phyloP scores from a whole-genome alignment of 495 filamentous ascomycete genomes.

The Opeltia flavorubescens region DNA sequence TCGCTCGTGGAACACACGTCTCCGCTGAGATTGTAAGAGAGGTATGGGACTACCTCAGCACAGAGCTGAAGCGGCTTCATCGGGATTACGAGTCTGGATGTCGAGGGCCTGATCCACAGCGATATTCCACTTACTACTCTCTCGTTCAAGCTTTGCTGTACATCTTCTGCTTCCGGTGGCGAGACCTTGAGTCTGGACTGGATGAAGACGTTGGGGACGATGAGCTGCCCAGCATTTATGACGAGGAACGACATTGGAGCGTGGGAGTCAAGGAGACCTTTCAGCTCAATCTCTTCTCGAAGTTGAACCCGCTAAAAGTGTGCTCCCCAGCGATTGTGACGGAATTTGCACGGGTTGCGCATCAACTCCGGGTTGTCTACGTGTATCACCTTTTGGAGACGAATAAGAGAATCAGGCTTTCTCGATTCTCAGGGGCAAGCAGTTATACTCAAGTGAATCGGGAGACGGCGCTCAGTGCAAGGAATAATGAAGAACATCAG shows the following conservation, averaged over 20 bases:
- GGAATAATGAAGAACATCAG: conserved; percentile 46
- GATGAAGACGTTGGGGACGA: conserved; percentile 34
- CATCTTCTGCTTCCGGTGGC: conserved; percentile 98
- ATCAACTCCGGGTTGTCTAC: conserved; percentile 74
- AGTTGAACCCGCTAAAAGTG: conserved; percentile 88
- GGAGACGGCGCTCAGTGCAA: conserved; percentile 42
- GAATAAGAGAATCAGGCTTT: conserved; percentile 73
- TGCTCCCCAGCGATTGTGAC: conserved; percentile 86
- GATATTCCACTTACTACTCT: conserved; percentile 75
- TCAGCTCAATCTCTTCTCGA: conserved; percentile 60
- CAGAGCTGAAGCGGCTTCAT: conserved; percentile 56
- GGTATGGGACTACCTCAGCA: conserved; percentile 61
- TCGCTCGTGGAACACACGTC: conserved; percentile 73
- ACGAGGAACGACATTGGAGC: conserved; percentile 58
- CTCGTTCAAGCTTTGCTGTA: conserved; percentile 78
- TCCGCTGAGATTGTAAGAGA: conserved; percentile 57
- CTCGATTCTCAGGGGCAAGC: conserved; percentile 35
- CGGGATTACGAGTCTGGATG: conserved; percentile 48
- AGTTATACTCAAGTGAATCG: conserved; percentile 36
- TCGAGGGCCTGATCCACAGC: conserved; percentile 68
- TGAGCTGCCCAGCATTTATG: conserved; percentile 38
- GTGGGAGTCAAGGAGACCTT: conserved; percentile 57
- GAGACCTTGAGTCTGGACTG: conserved; percentile 56
- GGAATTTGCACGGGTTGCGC: conserved; percentile 75
- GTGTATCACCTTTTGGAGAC: conserved; percentile 76